phyloP scores from a whole-genome alignment of 768 basidiomycete species.

The Favolaschia claudopus region DNA sequence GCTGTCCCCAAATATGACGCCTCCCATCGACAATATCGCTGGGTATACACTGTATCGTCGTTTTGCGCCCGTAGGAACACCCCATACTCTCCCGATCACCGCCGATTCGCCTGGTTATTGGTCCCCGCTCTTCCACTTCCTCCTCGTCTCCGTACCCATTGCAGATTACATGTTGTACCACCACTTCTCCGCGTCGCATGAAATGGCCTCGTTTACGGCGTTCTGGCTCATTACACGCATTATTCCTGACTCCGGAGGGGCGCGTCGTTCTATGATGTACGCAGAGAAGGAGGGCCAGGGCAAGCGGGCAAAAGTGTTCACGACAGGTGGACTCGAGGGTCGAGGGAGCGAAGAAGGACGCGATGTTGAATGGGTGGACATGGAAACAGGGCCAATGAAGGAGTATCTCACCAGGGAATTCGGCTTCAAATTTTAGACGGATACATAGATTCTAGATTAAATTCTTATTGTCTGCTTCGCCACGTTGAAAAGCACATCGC shows the following conservation, averaged over 20 bases:
- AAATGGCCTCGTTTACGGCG: constrained; percentile 18
- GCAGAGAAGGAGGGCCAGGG: constrained; percentile 26
- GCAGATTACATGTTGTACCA: constrained; percentile 22
- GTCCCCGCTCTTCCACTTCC: constrained; percentile 27
- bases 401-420: constrained; percentile 16
- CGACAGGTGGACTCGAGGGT: constrained; percentile 24
- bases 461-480: too few species aligned
- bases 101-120: constrained; percentile 24
- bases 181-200: constrained; percentile 27
- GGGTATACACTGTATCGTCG: constrained; percentile 26
- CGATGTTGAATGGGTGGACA: constrained; percentile 29
- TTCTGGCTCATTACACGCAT: constrained; percentile 24
- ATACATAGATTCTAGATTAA: too few species aligned
- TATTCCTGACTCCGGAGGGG: constrained; percentile 20
- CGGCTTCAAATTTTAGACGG: constrained; percentile 23
- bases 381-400: constrained; percentile 26
- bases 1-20: constrained; percentile 13
- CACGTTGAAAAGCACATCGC: too few species aligned
- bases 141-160: constrained; percentile 14
- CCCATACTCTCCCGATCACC: constrained; percentile 20
- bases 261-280: constrained; percentile 26
- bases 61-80: constrained; percentile 20
- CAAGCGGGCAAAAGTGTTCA: constrained; percentile 22
- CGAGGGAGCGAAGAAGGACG: constrained; percentile 20
- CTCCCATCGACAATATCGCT: constrained; percentile 11